Evolutionary conservation across 176 grass and related monocot genomes (phyloP), one percentile per base, ranked within the genome.

Genomic region (Leersia perrieri): DNA sequence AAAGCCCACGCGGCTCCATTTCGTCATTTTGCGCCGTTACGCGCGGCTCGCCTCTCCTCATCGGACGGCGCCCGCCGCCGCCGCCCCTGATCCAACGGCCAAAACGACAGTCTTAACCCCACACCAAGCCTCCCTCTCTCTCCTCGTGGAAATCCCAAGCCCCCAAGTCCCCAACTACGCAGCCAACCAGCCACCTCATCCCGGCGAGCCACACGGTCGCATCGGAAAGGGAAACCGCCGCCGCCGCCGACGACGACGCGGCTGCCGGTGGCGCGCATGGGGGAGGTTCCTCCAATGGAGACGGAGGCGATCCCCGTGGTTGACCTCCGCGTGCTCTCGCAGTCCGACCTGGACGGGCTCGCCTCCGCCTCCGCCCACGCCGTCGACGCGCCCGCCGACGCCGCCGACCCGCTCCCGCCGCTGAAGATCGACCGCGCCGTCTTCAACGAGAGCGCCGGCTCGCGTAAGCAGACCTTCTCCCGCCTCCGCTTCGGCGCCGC

Each of bases 381-480:
- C 28, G 80, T 86, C 35, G 73, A 79, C 15, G 90, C 87, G 33
- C 58, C 84, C 83, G 64, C 75, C 81, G 84, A n/a, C 84, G 88
- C 88, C 63, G 86, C 81, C 30, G 83, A 71, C 42, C 80, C 83
- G 9, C 72, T 93, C 33, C 87, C 73, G 20, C 76, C 82, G 3
- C 87, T 88, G 34, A 99, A 90, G 76, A 96, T 93, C 87, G 87
- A 96, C 85, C 90, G 84, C 49, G 88, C 89, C 8, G 83, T 92
- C 16, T 96, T 98, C 86, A 98, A 98, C 68, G 96, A 98, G 90
- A 98, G 96, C 84, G 96, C 92, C 11, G 96, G 96, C 0, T 95
- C 90, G 68, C 93, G 93, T 38, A 96, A 92, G 83, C 93, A 99
- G 74, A 96, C 93, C 85, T 96, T 93, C 72, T 91, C 89, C 20